A percentile compares a stretch with the other conserved stretches of the same genome.
Conservation (phyloP, 2,329 filamentous ascomycete species). For the Neofusicoccum kwambonambiense region DNA sequence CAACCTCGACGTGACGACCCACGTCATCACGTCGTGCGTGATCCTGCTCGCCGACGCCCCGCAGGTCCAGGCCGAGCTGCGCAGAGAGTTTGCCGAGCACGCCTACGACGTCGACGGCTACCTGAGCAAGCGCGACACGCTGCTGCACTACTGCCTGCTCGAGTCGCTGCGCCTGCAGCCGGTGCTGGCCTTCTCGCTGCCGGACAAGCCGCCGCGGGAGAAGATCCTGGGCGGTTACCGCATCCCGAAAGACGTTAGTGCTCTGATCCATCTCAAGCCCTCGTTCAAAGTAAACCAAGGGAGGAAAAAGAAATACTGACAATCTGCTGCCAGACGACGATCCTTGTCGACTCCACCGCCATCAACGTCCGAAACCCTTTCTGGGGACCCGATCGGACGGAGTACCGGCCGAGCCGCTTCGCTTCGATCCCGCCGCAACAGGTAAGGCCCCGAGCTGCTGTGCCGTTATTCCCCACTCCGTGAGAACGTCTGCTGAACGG, state of each 20-base stretch:
- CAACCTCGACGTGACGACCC: conserved; percentile 17
- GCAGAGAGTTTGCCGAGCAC: not conserved
- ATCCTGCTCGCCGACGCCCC: conserved; percentile 14
- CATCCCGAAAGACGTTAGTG: conserved; percentile 9
- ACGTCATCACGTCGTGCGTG: conserved; percentile 7
- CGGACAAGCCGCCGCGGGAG: conserved; percentile 10
- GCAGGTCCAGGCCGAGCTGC: conserved; percentile 10
- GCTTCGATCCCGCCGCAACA: conserved; percentile 5
- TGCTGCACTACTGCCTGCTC: conserved; percentile 16
- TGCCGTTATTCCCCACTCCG: not conserved
- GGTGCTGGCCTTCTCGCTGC: conserved; percentile 7
- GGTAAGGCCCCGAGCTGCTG: not conserved
- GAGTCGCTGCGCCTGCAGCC: conserved; percentile 19
- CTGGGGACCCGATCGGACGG: conserved; percentile 13
- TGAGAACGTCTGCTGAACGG: not conserved
- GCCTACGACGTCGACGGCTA: not conserved
- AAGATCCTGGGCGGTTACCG: conserved; percentile 9
- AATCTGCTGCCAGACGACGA: not conserved
- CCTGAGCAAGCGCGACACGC: conserved; percentile 2
- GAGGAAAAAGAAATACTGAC: no score
- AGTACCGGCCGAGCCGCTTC: conserved; percentile 15
- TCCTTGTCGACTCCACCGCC: conserved; percentile 13
- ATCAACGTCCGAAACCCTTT: conserved; percentile 20
- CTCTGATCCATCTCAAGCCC: not conserved
- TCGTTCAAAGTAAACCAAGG: not conserved